Percentiles rank a stretch among this genome's conserved stretches.
Conservation (phyloP, 2,329 filamentous ascomycete species). For the Xylariaceae sp. region DNA sequence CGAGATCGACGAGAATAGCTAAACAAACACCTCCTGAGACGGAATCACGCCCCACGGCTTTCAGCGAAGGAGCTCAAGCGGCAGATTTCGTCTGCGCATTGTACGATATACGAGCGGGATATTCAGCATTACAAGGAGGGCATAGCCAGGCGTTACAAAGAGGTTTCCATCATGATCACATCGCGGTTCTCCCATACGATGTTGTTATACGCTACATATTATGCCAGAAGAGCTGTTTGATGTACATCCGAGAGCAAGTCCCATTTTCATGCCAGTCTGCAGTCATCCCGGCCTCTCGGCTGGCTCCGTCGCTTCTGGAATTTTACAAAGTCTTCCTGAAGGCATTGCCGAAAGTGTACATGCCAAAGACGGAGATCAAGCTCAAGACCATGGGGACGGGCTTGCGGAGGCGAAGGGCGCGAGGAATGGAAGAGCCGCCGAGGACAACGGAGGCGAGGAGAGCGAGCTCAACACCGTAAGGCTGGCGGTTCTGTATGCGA, state of each 20-base stretch:
- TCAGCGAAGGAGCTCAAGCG: not conserved
- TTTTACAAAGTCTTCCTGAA: slow-evolving; percentile 44
- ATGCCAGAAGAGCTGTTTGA: too few species aligned
- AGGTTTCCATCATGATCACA: not conserved
- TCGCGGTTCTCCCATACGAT: not conserved
- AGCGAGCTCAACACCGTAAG: slow-evolving; percentile 86
- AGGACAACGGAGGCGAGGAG: slow-evolving; percentile 84
- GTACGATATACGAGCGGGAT: slow-evolving; percentile 5
- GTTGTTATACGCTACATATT: not conserved
- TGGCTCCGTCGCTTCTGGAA: too few species aligned
- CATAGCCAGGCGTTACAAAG: slow-evolving; percentile 20
- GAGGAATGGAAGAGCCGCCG: slow-evolving; percentile 78
- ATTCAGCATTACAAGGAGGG: slow-evolving; percentile 1
- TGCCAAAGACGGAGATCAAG: slow-evolving; percentile 72
- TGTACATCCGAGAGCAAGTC: too few species aligned
- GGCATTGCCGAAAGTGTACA: slow-evolving; percentile 76
- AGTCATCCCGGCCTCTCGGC: not conserved
- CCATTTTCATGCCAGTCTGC: not conserved
- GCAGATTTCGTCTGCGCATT: slow-evolving; percentile 4
- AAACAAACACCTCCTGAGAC: not conserved
- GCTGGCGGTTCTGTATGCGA: slow-evolving; percentile 69
- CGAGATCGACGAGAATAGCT: slow-evolving; percentile 72
- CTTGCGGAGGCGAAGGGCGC: slow-evolving; percentile 81
- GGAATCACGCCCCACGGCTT: not conserved
- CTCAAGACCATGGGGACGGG: slow-evolving; percentile 80